Evolutionary conservation across 768 basidiomycete genomes (phyloP).

Genomic region (Hemileccinum rubropunctum): DNA sequence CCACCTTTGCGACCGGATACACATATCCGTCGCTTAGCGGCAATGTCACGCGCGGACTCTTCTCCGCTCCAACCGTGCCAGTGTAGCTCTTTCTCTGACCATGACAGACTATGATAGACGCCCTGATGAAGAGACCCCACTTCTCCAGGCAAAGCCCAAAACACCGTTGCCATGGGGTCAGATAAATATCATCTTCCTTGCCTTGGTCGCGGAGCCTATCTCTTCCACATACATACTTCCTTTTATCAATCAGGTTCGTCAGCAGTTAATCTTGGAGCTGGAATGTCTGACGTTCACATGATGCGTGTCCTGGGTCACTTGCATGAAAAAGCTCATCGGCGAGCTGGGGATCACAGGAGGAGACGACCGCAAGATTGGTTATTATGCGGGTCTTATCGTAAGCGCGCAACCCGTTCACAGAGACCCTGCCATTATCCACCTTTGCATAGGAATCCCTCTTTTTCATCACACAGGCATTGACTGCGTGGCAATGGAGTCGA

Average conservation of each 20-base stretch:
- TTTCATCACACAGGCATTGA: conserved; percentile 54
- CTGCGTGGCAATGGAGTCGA: conserved; percentile 63
- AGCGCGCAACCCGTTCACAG: conserved; percentile 25
- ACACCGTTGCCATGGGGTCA: conserved; percentile 55
- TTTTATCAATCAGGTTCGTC: conserved; percentile 55
- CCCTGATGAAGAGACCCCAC: conserved; percentile 44
- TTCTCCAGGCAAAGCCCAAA: conserved; percentile 33
- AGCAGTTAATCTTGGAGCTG: too few species aligned
- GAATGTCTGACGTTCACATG: not conserved
- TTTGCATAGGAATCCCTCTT: conserved; percentile 56
- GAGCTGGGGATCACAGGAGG: conserved; percentile 65
- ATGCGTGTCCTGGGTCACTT: too few species aligned
- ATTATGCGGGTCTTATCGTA: conserved; percentile 61
- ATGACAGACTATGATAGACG: conserved; percentile 42
- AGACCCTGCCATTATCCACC: not conserved
- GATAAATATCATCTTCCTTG: conserved; percentile 43
- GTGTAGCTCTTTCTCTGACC: too few species aligned
- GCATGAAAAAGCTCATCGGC: conserved; percentile 52
- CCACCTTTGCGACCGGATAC: too few species aligned
- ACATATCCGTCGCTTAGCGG: too few species aligned
- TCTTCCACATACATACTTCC: conserved; percentile 60
- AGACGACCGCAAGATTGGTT: conserved; percentile 62
- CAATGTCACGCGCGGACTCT: too few species aligned
- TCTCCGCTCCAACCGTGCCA: too few species aligned
- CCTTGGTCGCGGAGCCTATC: conserved; percentile 57